phyloP scores from a whole-genome alignment of 768 basidiomycete genomes.

The Auricularia sp. region DNA sequence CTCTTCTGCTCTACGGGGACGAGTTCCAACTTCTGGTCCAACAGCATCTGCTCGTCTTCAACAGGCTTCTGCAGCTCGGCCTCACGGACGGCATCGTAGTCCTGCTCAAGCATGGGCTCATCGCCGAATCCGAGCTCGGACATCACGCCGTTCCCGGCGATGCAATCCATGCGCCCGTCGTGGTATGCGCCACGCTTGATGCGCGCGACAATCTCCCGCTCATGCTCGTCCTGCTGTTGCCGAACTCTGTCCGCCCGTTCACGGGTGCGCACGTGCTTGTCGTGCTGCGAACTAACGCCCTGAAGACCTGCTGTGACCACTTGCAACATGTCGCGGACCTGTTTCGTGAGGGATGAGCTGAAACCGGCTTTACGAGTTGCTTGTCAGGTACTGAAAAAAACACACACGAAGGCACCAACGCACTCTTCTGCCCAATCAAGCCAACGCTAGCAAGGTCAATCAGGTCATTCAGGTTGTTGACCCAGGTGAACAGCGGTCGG shows the following conservation, averaged over 20 bases:
- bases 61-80: constrained; percentile 18
- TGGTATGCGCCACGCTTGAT: constrained; percentile 67
- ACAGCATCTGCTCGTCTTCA: constrained; percentile 30
- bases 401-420: constrained; percentile 1
- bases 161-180: constrained; percentile 74
- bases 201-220: constrained; percentile 20
- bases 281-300: constrained; percentile 44
- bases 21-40: neutral
- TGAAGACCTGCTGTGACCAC: constrained; percentile 66
- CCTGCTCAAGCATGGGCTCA: constrained; percentile 39
- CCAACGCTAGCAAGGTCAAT: constrained; percentile 90
- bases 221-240: constrained; percentile 27
- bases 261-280: constrained; percentile 30
- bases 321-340: constrained; percentile 75
- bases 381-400: neutral
- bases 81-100: constrained; percentile 14
- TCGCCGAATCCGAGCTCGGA: constrained; percentile 77
- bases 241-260: constrained; percentile 27
- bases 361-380: constrained; percentile 53
- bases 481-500: constrained; percentile 79
- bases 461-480: constrained; percentile 68
- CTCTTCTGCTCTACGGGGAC: neutral
- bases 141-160: constrained; percentile 82
- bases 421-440: constrained; percentile 91
- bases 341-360: constrained; percentile 65